A percentile compares a stretch with the other conserved stretches of the same genome.
These are phyloP conservation scores for Erysimum pusillum DNA, from an alignment of 441 rosid species.

Conservation along the genomic window DNA sequence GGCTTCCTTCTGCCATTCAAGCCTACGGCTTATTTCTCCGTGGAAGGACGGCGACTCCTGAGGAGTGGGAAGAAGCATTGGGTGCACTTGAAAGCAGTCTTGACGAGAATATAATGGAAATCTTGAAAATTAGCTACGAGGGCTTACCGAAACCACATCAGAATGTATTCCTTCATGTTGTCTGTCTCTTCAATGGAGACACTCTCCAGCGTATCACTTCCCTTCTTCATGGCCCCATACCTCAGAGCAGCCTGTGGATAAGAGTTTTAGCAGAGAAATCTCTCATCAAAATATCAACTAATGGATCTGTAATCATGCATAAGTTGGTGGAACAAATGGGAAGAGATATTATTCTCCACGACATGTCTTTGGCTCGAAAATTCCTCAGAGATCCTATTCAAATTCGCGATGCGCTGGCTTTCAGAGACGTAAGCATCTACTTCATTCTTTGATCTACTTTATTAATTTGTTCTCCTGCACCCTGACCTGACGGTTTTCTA, in stretches of 20 bases:
- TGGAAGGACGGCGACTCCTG: not conserved
- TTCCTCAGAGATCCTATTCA: not conserved
- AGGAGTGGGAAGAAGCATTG: conserved; percentile 39
- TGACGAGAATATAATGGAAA: not conserved
- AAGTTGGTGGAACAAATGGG: conserved; percentile 51
- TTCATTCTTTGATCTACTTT: not conserved
- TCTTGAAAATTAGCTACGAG: conserved; percentile 5
- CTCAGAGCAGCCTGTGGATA: conserved; percentile 1
- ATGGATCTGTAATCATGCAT: conserved; percentile 43
- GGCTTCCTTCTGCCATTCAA: conserved; percentile 47
- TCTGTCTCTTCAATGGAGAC: conserved; percentile 45
- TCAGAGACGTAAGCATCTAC: not conserved
- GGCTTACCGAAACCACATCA: not conserved
- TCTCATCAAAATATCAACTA: conserved; percentile 31
- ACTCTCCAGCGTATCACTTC: not conserved
- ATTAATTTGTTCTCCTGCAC: not conserved
- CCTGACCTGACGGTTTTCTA: not conserved
- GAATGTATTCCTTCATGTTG: not conserved
- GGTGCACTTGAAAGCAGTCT: conserved; percentile 24
- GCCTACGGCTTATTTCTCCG: conserved; percentile 39
- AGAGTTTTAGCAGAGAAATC: conserved; percentile 37
- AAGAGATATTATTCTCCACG: not conserved
- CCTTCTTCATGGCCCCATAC: not conserved
- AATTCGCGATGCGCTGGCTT: not conserved
- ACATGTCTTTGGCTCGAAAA: conserved; percentile 16